Percentiles rank a stretch among this genome's conserved stretches.
These are phyloP conservation scores for Mucor lusitanicus DNA, from an alignment of 371 early-diverging fungal genomes.

Conservation along the genomic window DNA sequence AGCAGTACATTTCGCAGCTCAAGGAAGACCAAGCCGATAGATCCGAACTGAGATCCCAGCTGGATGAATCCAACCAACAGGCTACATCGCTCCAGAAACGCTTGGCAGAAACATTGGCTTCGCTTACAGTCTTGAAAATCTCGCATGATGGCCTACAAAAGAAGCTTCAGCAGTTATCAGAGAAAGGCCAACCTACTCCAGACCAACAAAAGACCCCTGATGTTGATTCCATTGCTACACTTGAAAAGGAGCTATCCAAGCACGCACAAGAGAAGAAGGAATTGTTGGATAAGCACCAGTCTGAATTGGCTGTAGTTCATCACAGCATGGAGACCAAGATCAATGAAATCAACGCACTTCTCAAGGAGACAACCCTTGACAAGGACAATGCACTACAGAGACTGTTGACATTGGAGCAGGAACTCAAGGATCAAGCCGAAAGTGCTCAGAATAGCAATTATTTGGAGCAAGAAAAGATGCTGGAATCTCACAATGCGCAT, in stretches of 20 bases:
- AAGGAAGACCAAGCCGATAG: neutral
- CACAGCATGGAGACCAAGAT: neutral
- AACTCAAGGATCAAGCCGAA: neutral
- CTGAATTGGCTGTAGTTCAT: neutral
- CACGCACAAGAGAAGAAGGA: neutral
- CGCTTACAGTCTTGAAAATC: conserved; percentile 15
- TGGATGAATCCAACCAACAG: conserved; percentile 10
- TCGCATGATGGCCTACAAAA: conserved; percentile 15
- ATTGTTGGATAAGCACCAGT: neutral
- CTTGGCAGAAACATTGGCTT: conserved; percentile 17
- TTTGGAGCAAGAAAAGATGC: neutral
- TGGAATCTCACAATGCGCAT: neutral
- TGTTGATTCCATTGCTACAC: neutral
- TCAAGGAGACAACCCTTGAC: neutral
- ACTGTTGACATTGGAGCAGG: neutral
- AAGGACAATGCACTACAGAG: conserved; percentile 7
- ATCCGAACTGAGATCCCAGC: neutral
- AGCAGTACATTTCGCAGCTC: conserved; percentile 1
- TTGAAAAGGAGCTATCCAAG: neutral
- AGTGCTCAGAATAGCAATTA: neutral
- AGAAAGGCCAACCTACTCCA: neutral
- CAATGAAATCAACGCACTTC: neutral
- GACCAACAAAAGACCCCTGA: neutral
- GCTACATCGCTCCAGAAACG: conserved; percentile 4
- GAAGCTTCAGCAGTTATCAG: neutral